Percentiles rank a stretch among this genome's conserved stretches.
Evolutionary conservation across 2,329 filamentous ascomycete species (phyloP).

Genomic region (Neocatenulostroma microsporum): DNA sequence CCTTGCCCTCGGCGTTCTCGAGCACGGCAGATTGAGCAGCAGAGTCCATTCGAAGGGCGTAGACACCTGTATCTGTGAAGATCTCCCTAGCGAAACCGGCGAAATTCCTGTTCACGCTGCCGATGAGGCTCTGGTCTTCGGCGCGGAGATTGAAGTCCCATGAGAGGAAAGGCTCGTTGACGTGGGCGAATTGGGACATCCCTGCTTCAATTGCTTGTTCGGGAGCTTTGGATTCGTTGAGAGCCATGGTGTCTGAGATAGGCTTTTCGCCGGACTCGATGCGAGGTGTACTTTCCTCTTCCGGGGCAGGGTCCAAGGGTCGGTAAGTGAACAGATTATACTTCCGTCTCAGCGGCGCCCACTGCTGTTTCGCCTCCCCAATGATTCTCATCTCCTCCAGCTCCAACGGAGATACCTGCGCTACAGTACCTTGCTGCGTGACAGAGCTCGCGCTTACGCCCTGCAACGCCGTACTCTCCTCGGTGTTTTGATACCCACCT

Average conservation of each 20-base stretch:
- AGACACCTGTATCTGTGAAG: conserved; percentile 59
- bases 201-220: conserved; percentile 33
- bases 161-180: conserved; percentile 56
- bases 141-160: conserved; percentile 57
- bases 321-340: conserved; percentile 57
- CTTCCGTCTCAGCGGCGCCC: conserved; percentile 55
- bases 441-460: conserved; percentile 35
- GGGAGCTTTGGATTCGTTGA: conserved; percentile 43
- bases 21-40: conserved; percentile 37
- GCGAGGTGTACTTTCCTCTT: conserved; percentile 25
- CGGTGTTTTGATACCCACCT: conserved; percentile 30
- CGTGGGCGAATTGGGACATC: conserved; percentile 55
- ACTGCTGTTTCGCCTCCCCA: conserved; percentile 56
- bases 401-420: conserved; percentile 48
- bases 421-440: conserved; percentile 35
- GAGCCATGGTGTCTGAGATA: conserved; percentile 37
- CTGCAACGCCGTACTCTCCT: conserved; percentile 35
- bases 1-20: conserved; percentile 20
- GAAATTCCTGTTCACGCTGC: conserved; percentile 58
- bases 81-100: conserved; percentile 55
- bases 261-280: conserved; percentile 33
- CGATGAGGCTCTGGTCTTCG: conserved; percentile 45
- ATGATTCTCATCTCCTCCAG: conserved; percentile 54
- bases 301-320: conserved; percentile 29
- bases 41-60: conserved; percentile 57